Evolutionary conservation across 306 rosid genomes (phyloP), one percentile per base, ranked within the genome.

Genomic region (Canavalia ensiformis): DNA sequence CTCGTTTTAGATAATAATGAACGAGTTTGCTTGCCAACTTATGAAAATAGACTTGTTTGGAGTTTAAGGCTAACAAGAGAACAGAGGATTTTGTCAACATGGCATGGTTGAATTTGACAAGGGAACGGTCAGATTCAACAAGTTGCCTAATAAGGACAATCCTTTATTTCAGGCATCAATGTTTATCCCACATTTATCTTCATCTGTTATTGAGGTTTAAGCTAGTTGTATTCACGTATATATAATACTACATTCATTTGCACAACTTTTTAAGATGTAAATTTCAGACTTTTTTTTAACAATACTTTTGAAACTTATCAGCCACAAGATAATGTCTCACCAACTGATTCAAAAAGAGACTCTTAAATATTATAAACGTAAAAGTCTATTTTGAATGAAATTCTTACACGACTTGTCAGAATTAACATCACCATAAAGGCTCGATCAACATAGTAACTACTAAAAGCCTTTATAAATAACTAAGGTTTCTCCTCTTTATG

Each of bases 401-500:
- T 76, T 50, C 35, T 62, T 9, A 35, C 47, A 47, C 35, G 59
- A 33, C 8, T 52, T 12, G 18, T 33, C 62, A 44, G 34, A 57
- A 55, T 45, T n/a, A 60, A 68, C 69, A 45, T 42, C 25, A 33
- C 9, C 0, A 11, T 49, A 33, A 45, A 60, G 49, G 39, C 3
- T 54, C 41, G 10, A 25, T 30, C 11, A 9, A 1, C 47, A 28
- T 6, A 54, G 13, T 18, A 46, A 76, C 35, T 28, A 49, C 65
- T 57, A 67, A 44, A 49, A 49, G 41, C 25, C 50, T 18, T 33
- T 50, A 2, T 66, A 51, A 39, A 13, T 35, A 35, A 28, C 9
- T 2, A 4, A 63, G 45, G 37, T 6, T 68, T 82, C 29, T 57
- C 66, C 55, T 56, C 64, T 34, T 68, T 58, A 74, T 47, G 77